A percentile compares a stretch with the other conserved stretches of the same genome.
Conservation (phyloP, 1,284 basidiomycete genomes). For the Cutaneotrichosporon cutaneum region DNA sequence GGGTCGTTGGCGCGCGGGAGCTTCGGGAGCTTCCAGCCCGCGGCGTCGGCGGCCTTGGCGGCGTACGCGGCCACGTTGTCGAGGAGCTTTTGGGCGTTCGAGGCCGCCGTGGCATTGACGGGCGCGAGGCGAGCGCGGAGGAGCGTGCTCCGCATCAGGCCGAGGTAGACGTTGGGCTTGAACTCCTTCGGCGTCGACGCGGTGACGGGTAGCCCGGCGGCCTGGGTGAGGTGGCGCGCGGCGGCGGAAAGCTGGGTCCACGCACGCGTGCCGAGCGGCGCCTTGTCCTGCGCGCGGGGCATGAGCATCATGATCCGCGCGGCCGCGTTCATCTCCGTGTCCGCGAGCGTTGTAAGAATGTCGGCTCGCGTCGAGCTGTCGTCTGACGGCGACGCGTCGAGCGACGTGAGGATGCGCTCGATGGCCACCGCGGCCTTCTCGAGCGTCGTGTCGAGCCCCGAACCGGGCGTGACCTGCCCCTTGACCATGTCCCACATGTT, state of each 20-base stretch:
- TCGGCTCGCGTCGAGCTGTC: constrained; percentile 36
- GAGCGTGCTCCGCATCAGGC: constrained; percentile 36
- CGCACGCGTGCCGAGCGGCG: constrained; percentile 37
- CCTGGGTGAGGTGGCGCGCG: constrained; percentile 33
- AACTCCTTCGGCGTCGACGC: constrained; percentile 37
- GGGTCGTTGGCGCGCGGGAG: constrained; percentile 18
- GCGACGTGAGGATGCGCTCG: constrained; percentile 29
- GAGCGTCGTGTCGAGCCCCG: constrained; percentile 31
- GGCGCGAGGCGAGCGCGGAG: constrained; percentile 35
- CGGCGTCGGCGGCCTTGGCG: constrained; percentile 32
- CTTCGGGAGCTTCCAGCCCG: constrained; percentile 36
- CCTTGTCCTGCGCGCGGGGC: constrained; percentile 16
- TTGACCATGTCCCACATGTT: constrained; percentile 45
- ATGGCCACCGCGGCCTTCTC: constrained; percentile 39
- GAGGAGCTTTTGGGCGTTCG: constrained; percentile 40
- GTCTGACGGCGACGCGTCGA: constrained; percentile 32
- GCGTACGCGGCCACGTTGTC: constrained; percentile 47
- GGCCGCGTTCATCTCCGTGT: constrained; percentile 38
- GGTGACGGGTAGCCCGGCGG: constrained; percentile 34
- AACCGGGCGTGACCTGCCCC: constrained; percentile 31
- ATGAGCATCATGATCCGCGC: constrained; percentile 35
- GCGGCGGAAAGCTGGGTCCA: constrained; percentile 43
- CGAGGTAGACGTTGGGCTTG: constrained; percentile 37
- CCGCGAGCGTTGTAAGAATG: constrained; percentile 40
- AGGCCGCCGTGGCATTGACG: constrained; percentile 40